phyloP scores from a whole-genome alignment of 2,329 filamentous ascomycete genomes.

The Aspergillus ibericus region DNA sequence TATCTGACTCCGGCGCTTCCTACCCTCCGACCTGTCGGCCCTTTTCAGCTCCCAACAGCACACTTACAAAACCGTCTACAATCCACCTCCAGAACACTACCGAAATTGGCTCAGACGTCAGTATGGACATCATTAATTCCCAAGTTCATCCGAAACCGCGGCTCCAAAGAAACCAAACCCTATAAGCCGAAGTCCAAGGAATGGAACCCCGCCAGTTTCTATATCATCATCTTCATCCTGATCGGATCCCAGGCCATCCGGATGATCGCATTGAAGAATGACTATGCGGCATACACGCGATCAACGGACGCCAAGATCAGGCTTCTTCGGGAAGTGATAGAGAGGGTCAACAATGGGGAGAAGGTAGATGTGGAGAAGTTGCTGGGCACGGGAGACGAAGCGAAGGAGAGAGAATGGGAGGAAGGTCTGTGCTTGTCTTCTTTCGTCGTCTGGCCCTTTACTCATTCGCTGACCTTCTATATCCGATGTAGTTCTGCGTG shows the following conservation, averaged over 20 bases:
- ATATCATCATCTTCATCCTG: slow-evolving; percentile 76
- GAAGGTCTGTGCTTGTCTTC: slow-evolving; percentile 58
- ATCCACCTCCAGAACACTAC: slow-evolving; percentile 32
- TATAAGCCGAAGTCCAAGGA: slow-evolving; percentile 54
- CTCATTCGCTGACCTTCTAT: not conserved
- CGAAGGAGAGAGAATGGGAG: slow-evolving; percentile 82
- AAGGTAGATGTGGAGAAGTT: slow-evolving; percentile 81
- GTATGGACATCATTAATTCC: slow-evolving; percentile 72
- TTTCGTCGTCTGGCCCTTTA: not conserved
- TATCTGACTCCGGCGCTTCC: slow-evolving; percentile 6
- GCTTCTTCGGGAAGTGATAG: slow-evolving; percentile 65
- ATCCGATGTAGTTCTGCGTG: slow-evolving; percentile 33
- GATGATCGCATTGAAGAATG: slow-evolving; percentile 77
- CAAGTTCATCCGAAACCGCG: slow-evolving; percentile 50
- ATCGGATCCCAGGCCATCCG: slow-evolving; percentile 97
- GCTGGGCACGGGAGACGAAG: slow-evolving; percentile 74
- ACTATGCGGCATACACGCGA: slow-evolving; percentile 70
- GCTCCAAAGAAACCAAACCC: slow-evolving; percentile 28
- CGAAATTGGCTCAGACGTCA: slow-evolving; percentile 56
- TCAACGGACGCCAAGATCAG: slow-evolving; percentile 77
- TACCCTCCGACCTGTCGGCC: slow-evolving; percentile 17
- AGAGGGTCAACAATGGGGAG: slow-evolving; percentile 48
- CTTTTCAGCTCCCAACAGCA: slow-evolving; percentile 64
- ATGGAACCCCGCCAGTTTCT: slow-evolving; percentile 82
- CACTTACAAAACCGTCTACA: slow-evolving; percentile 21